Percentiles rank a stretch among this genome's conserved stretches.
Conservation (phyloP, 805 yeast species). For the Wickerhamiella lipophila region DNA sequence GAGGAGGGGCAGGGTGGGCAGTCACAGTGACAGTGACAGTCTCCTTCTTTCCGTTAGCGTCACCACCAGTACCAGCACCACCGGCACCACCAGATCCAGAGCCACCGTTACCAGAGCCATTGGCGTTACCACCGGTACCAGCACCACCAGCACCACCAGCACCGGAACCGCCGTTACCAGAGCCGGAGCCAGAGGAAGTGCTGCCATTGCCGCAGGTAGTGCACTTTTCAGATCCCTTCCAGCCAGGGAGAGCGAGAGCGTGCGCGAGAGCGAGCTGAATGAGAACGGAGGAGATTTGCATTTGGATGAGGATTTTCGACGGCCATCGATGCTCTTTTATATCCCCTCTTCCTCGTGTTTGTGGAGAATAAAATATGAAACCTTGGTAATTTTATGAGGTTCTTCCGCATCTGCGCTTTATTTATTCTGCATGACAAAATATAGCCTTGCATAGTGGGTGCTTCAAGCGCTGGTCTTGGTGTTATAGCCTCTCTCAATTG, state of each 20-base stretch:
- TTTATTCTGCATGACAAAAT: background rate
- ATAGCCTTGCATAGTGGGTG: background rate
- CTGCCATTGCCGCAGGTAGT: background rate
- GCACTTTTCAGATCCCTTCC: background rate
- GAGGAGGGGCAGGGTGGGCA: background rate
- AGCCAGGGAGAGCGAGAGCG: slow-evolving; percentile 5
- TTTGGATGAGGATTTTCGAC: background rate
- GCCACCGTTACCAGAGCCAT: slow-evolving; percentile 1
- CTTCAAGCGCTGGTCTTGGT: background rate
- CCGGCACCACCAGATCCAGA: background rate
- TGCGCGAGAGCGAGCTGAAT: slow-evolving; percentile 5
- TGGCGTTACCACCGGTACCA: background rate
- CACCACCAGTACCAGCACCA: background rate
- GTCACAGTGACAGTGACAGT: slow-evolving; percentile 6
- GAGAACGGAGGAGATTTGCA: slow-evolving; percentile 2
- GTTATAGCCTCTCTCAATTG: too few species aligned
- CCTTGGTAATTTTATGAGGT: background rate
- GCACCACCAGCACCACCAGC: background rate
- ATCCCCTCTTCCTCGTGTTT: background rate
- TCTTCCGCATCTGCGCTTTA: background rate
- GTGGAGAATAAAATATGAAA: background rate
- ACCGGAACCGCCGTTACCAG: background rate
- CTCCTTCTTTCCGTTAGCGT: background rate
- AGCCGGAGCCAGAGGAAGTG: background rate
- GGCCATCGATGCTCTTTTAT: background rate